Conservation (phyloP, 1,139 yeast genomes). For the Taphrina confusa region DNA sequence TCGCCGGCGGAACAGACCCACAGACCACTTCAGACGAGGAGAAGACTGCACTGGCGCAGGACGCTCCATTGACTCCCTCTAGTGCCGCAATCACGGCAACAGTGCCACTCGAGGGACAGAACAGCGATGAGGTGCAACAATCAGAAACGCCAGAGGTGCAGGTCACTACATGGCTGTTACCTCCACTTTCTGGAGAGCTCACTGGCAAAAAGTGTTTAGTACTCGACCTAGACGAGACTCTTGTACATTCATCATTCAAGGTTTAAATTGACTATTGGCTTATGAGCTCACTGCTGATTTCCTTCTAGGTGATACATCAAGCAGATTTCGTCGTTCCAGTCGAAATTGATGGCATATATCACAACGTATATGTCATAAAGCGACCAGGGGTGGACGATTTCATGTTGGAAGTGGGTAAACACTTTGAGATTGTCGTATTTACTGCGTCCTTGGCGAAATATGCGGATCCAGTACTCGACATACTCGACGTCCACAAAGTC, state of each 20-base stretch:
- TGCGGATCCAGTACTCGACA: slow-evolving; percentile 92
- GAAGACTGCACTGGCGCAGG: slow-evolving; percentile 17
- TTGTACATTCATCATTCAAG: slow-evolving; percentile 93
- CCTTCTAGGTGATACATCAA: slow-evolving; percentile 62
- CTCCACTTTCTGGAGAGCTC: slow-evolving; percentile 53
- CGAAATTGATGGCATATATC: slow-evolving; percentile 84
- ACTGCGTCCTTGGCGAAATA: slow-evolving; percentile 94
- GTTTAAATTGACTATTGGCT: slow-evolving; percentile 5
- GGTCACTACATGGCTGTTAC: slow-evolving; percentile 53
- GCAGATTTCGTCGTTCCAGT: slow-evolving; percentile 96
- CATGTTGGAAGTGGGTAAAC: slow-evolving; percentile 73
- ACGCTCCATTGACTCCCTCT: slow-evolving; percentile 20
- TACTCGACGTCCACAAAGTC: slow-evolving; percentile 68
- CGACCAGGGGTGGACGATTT: slow-evolving; percentile 98
- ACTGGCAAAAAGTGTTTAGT: slow-evolving; percentile 77
- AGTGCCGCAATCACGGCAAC: slow-evolving; percentile 24
- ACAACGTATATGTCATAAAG: slow-evolving; percentile 92
- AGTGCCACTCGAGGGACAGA: neutral
- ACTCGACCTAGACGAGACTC: slow-evolving; percentile 90
- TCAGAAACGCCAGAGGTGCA: slow-evolving; percentile 9
- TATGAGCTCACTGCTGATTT: neutral
- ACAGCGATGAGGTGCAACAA: neutral
- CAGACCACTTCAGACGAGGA: neutral
- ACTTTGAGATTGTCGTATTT: slow-evolving; percentile 92
- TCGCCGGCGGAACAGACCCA: neutral